phyloP scores from a whole-genome alignment of 2,329 filamentous ascomycete genomes.

The Aphanocladium album region DNA sequence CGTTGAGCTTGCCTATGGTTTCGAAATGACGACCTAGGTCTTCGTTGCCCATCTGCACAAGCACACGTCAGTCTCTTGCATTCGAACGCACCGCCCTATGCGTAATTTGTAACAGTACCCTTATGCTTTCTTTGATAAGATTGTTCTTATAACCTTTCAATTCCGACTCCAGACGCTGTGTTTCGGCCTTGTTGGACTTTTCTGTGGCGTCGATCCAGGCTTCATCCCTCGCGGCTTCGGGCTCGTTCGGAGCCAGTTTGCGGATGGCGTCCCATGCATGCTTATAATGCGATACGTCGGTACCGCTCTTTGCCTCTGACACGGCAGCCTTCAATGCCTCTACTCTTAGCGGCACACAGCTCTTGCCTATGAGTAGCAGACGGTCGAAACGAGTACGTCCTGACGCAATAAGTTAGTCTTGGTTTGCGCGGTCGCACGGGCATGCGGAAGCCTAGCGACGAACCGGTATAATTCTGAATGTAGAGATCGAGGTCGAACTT shows the following conservation, averaged over 20 bases:
- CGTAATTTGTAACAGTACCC: constrained; percentile 45
- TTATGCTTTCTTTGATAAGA: constrained; percentile 91
- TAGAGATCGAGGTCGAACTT: constrained; percentile 92
- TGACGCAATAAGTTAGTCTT: constrained; percentile 29
- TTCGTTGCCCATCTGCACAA: constrained; percentile 79
- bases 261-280: constrained; percentile 62
- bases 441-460: constrained; percentile 15
- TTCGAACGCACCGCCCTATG: too few relatives aligned
- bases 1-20: constrained; percentile 65
- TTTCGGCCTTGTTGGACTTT: constrained; percentile 63
- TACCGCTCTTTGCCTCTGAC: constrained; percentile 67
- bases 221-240: constrained; percentile 61
- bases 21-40: constrained; percentile 84
- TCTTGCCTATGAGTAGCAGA: constrained; percentile 73
- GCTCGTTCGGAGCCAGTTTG: constrained; percentile 58
- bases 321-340: constrained; percentile 80
- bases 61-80: constrained; percentile 6
- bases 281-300: constrained; percentile 67
- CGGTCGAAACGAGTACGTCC: constrained; percentile 78
- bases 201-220: constrained; percentile 70
- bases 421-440: too few relatives aligned
- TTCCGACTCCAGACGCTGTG: constrained; percentile 73
- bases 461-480: constrained; percentile 83
- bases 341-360: constrained; percentile 67
- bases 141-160: constrained; percentile 95